Conservation (phyloP, 225 moss, liverwort and hornwort genomes). For the Neckera pumila region DNA sequence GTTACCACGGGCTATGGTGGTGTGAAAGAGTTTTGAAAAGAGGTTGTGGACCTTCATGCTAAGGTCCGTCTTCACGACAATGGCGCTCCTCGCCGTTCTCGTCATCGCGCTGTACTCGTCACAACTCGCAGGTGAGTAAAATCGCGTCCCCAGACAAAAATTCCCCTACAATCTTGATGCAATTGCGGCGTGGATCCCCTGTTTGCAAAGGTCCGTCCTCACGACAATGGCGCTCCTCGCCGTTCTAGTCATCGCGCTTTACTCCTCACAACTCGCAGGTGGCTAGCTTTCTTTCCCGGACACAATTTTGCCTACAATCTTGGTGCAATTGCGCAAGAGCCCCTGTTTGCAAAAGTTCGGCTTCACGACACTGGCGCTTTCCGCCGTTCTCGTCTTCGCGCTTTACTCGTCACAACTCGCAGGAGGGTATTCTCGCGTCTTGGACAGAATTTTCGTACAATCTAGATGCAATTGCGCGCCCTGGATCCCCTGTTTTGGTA, state of each 20-base stretch:
- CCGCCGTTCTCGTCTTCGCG: not conserved
- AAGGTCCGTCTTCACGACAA: not conserved
- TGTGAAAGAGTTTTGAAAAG: not conserved
- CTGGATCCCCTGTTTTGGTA: not conserved
- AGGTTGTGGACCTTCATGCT: not conserved
- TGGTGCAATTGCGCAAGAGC: not conserved
- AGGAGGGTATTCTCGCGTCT: not conserved
- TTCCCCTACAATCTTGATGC: not conserved
- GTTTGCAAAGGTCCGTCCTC: not conserved
- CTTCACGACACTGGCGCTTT: not conserved
- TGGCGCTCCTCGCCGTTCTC: constrained; percentile 13
- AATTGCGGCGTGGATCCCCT: not conserved
- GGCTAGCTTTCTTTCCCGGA: not conserved
- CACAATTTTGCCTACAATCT: not conserved
- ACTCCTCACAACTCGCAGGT: not conserved
- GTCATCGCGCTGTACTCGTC: not conserved
- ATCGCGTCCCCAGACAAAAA: not conserved
- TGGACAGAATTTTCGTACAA: not conserved
- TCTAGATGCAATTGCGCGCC: not conserved
- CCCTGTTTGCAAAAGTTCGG: not conserved
- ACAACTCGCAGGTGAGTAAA: not conserved
- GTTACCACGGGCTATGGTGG: not conserved
- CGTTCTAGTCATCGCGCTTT: not conserved
- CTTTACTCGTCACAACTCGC: not conserved
- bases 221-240: constrained; percentile 2